Conservation (phyloP, 2,329 filamentous ascomycete species). For the Domatiomyces catenatus region DNA sequence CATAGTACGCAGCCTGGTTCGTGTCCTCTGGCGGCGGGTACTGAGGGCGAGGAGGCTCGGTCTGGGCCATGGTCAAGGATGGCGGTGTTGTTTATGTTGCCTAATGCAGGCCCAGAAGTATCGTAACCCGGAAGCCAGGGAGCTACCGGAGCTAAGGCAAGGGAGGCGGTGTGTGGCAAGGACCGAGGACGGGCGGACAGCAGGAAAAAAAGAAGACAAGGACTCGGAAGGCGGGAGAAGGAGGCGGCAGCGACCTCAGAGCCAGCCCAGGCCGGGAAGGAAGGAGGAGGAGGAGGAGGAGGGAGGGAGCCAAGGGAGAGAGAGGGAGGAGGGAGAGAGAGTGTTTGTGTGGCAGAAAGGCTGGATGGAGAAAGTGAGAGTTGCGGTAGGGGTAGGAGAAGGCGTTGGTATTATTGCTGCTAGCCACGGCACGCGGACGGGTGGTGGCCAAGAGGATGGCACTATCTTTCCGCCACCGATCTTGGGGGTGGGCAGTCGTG, state of each 20-base stretch:
- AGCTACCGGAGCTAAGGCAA: slow-evolving; percentile 13
- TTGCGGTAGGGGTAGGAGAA: neutral
- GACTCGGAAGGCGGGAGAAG: slow-evolving; percentile 14
- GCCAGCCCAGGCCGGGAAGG: slow-evolving; percentile 4
- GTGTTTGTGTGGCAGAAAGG: neutral
- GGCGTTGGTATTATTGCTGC: neutral
- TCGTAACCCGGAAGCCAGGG: slow-evolving; percentile 13
- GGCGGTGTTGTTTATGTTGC: slow-evolving; percentile 1
- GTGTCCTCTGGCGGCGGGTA: slow-evolving; percentile 15
- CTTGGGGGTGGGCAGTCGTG: neutral
- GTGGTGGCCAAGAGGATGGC: neutral
- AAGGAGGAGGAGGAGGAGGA: neutral
- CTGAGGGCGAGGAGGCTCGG: slow-evolving; percentile 13
- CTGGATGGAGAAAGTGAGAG: neutral
- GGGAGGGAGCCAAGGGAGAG: neutral
- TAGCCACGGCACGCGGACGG: neutral
- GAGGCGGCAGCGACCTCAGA: slow-evolving; percentile 2
- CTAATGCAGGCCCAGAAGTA: slow-evolving; percentile 8
- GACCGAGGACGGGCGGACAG: slow-evolving; percentile 9
- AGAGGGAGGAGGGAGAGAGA: neutral
- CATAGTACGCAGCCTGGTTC: slow-evolving; percentile 12
- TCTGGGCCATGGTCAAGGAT: slow-evolving; percentile 16
- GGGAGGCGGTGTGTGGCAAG: slow-evolving; percentile 11
- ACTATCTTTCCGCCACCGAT: neutral
- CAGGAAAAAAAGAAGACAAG: slow-evolving; percentile 11